These are phyloP conservation scores for Penicillium crustosum DNA, from an alignment of 2,329 filamentous ascomycete genomes.

Conservation along the genomic window DNA sequence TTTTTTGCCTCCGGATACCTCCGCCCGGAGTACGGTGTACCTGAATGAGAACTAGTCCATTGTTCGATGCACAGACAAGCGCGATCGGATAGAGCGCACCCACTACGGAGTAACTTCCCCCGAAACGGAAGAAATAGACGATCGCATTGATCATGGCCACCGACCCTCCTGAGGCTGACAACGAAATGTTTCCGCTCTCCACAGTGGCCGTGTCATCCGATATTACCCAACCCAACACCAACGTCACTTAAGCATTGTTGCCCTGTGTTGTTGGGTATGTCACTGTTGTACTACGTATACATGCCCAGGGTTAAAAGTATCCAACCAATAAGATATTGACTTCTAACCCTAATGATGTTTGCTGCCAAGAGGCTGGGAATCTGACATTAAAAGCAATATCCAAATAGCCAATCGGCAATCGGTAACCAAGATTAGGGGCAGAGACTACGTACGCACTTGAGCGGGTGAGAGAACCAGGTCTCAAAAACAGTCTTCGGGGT, in stretches of 20 bases:
- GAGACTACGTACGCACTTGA: no score
- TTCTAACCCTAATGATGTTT: not conserved
- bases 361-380: not conserved
- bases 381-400: not conserved
- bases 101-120: not conserved
- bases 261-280: not conserved
- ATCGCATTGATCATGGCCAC: conserved; percentile 16
- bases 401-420: not conserved
- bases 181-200: not conserved
- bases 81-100: conserved; percentile 3
- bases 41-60: not conserved
- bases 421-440: not conserved
- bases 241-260: not conserved
- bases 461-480: not conserved
- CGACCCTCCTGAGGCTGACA: conserved; percentile 5
- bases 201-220: not conserved
- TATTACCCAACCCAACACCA: not conserved
- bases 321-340: not conserved
- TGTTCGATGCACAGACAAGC: conserved; percentile 4
- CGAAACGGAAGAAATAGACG: conserved; percentile 25
- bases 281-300: not conserved
- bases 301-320: not conserved
- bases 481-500: conserved; percentile 11
- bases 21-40: not conserved
- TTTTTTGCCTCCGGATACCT: not conserved